phyloP scores from a whole-genome alignment of 257 asterid species.

The Forsythia suspensa region DNA sequence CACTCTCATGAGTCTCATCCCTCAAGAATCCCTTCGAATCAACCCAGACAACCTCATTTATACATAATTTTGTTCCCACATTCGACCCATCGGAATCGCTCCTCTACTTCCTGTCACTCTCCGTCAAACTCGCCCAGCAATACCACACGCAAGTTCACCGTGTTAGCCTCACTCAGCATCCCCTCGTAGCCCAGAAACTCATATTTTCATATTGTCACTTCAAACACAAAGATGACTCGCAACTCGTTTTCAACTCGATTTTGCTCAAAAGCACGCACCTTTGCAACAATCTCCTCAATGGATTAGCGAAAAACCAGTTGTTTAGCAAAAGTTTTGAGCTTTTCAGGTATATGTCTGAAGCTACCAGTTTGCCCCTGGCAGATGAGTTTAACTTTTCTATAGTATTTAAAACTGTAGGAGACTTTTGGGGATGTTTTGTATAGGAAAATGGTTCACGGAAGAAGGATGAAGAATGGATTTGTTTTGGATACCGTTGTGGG shows the following conservation, averaged over 20 bases:
- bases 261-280: slow-evolving; percentile 42
- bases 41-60: slow-evolving; percentile 11
- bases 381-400: slow-evolving; percentile 64
- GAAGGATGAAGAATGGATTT: slow-evolving; percentile 42
- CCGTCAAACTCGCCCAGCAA: slow-evolving; percentile 39
- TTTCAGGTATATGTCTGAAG: slow-evolving; percentile 48
- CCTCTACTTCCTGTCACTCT: slow-evolving; percentile 37
- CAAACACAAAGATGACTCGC: slow-evolving; percentile 35
- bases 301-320: slow-evolving; percentile 46
- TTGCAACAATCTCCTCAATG: slow-evolving; percentile 60
- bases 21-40: slow-evolving; percentile 14
- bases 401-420: slow-evolving; percentile 47
- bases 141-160: slow-evolving; percentile 45
- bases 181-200: slow-evolving; percentile 58
- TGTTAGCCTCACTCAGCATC: slow-evolving; percentile 51
- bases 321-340: slow-evolving; percentile 41
- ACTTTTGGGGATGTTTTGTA: slow-evolving; percentile 33
- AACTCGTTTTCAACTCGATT: slow-evolving; percentile 39
- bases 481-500: slow-evolving; percentile 57
- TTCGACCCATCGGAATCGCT: slow-evolving; percentile 34
- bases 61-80: slow-evolving; percentile 23
- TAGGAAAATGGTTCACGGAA: slow-evolving; percentile 52
- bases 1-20: slow-evolving; percentile 30
- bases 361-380: slow-evolving; percentile 23
- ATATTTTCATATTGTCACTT: slow-evolving; percentile 45